These are phyloP conservation scores for Plasmodium reichenowi DNA, from an alignment of 169 alveolate species.

Conservation along the genomic window DNA sequence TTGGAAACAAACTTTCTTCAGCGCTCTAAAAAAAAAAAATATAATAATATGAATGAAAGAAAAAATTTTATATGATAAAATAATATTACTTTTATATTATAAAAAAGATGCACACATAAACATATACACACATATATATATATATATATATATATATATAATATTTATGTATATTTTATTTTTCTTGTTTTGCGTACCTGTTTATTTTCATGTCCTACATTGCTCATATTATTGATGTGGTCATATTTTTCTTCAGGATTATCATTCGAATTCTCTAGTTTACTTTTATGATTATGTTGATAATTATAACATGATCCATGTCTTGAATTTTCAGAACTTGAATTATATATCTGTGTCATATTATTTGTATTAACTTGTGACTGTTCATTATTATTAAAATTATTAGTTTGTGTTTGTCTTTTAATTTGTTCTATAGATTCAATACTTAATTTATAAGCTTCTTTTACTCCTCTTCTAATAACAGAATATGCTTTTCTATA, in stretches of 20 bases:
- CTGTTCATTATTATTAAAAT: conserved; percentile 25
- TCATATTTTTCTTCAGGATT: conserved; percentile 6
- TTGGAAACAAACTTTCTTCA: conserved; percentile 23
- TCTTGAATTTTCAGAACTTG: conserved; percentile 52
- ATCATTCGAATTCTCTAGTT: conserved; percentile 28
- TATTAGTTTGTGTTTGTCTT: conserved; percentile 15
- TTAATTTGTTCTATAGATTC: conserved; percentile 60
- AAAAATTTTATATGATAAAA: not conserved
- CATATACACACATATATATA: not conserved
- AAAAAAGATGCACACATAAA: not conserved
- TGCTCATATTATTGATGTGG: not conserved
- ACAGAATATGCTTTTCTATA: conserved; percentile 75
- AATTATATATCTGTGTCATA: conserved; percentile 46
- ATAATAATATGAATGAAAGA: not conserved
- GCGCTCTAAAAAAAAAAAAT: conserved; percentile 15
- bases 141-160: not conserved
- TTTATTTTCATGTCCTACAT: not conserved
- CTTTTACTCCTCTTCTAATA: conserved; percentile 76
- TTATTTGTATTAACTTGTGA: conserved; percentile 57
- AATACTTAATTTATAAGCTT: conserved; percentile 75
- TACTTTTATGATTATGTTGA: conserved; percentile 39
- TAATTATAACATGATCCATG: conserved; percentile 38
- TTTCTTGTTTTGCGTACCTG: conserved; percentile 5
- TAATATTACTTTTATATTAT: not conserved
- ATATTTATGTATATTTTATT: conserved; percentile 12